Evolutionary conservation across 1,284 basidiomycete genomes (phyloP), one percentile per base, ranked within the genome.

Genomic region (Pseudozyma tsukubaensis): DNA sequence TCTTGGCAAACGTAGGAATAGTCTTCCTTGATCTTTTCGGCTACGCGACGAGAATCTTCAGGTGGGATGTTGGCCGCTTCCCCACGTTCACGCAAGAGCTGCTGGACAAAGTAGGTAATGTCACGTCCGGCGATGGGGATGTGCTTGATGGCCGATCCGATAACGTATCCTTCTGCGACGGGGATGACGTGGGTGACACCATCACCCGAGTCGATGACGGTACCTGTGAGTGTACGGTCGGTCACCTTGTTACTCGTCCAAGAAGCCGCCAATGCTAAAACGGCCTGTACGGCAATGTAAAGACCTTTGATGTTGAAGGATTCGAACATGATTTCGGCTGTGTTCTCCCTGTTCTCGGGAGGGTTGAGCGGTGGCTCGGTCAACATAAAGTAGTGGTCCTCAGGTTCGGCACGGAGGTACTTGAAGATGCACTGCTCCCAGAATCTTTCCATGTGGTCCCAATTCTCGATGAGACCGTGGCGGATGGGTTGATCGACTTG

Each of bases 381-480:
- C 81, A 99, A 87, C 71, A 99, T 89, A 85, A 98, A 97, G 86
- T 98, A 94, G 86, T 99, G 97, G 86, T 99, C 97, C 86, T 99
- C 97, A 13, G 97, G 97, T 86, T 99, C 97, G 13, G 95, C 95
- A 65, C 96, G 89, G 69, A 99, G 89, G 87, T 99, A 99, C 87
- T 99, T 99, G 91, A 99, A 99, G 89, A 99, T 99, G 65, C 92
- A 94, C 88, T 99, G 96, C 86, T 98, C 95, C 97, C 96, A 99
- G 86, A 95, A 99, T 11, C 97, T 89, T 86, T 99, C 97, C 97
- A 99, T 99, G 81, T 97, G 91, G 86, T 99, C 97, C 97, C 97
- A 99, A 85, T 99, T 98, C 77, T 99, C 97, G 83, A 99, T 97
- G 90, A 94, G 91, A 40, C 97, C 97, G 85, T 99, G 97, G 59